Base-by-base conservation (phyloP, 2,329 filamentous ascomycete genomes). In the Aspergillus niger region DNA sequence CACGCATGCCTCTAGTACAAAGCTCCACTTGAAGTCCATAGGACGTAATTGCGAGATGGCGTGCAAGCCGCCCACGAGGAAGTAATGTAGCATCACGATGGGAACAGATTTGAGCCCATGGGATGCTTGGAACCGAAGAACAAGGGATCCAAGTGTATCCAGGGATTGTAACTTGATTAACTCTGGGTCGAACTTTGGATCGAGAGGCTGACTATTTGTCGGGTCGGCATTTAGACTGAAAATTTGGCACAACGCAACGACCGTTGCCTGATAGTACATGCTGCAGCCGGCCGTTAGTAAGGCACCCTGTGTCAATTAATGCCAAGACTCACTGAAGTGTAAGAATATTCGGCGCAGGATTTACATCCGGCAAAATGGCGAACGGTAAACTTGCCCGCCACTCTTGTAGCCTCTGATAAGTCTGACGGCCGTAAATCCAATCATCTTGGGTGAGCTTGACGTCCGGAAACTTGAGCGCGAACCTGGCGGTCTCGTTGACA, bases 61-160 rank as follows among this genome's bases (percentile, higher is more conserved):
- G 41, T 68, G 64, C 5, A 70, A 61, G 3, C 68, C 67, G 1
- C 60, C 67, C 3, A 68, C 55, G 44, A 66, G 68, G 41, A 68
- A 67, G 50, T 69, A 69, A 49, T 70, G 68, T 15, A 69, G 55
- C 66, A 70, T 68, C 2, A 70, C 66, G 22, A 70, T 63, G 3
- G 68, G 67, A 7, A 68, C 57, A 1, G 68, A 69, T 38, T 67
- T 70, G 57, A 64, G 67, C 4, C 67, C 67, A 47, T 70, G 66
- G 41, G 22, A 55, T 5, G 63, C 59, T 58, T 65, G 66, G 49
- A 62, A 69, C 7, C 66, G 48, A 7, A 70, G 56, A 7, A 69
- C 53, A 28, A 69, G 63, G 1, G 68, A 66, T 15, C 66, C 67
- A 10, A 68, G 58, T 5, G 36, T 39, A 28, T 68, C 63, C 41